These are phyloP conservation scores for Fragaria ananassa DNA, from an alignment of 306 rosid species.

Conservation along the genomic window DNA sequence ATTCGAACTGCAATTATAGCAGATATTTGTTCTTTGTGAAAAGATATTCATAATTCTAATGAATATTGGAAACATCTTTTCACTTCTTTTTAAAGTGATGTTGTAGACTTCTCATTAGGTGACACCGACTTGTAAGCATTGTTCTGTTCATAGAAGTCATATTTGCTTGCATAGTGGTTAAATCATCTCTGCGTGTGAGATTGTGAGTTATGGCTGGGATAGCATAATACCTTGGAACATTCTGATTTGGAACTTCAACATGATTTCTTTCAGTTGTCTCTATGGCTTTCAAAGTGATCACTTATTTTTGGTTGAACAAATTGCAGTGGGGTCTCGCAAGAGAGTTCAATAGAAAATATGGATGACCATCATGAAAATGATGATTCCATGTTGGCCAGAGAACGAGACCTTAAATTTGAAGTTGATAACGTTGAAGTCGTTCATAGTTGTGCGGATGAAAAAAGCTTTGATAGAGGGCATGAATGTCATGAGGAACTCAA, in stretches of 20 bases:
- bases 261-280: not conserved
- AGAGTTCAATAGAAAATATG: not conserved
- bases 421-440: not conserved
- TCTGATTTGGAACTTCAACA: not conserved
- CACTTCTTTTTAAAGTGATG: not conserved
- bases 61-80: not conserved
- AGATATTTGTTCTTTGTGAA: conserved; percentile 1
- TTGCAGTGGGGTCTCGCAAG: not conserved
- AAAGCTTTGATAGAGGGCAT: conserved; percentile 2
- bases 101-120: not conserved
- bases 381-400: not conserved
- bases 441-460: not conserved
- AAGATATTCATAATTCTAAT: not conserved
- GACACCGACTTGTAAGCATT: not conserved
- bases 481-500: not conserved
- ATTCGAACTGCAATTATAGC: not conserved
- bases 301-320: not conserved
- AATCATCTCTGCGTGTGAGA: not conserved
- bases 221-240: not conserved
- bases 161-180: not conserved
- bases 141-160: not conserved
- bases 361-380: not conserved
- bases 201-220: not conserved
- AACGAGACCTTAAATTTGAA: not conserved
- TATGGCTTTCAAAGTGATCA: not conserved